Evolutionary conservation across 768 basidiomycete genomes (phyloP).

Genomic region (Paxillus rubicundulus): DNA sequence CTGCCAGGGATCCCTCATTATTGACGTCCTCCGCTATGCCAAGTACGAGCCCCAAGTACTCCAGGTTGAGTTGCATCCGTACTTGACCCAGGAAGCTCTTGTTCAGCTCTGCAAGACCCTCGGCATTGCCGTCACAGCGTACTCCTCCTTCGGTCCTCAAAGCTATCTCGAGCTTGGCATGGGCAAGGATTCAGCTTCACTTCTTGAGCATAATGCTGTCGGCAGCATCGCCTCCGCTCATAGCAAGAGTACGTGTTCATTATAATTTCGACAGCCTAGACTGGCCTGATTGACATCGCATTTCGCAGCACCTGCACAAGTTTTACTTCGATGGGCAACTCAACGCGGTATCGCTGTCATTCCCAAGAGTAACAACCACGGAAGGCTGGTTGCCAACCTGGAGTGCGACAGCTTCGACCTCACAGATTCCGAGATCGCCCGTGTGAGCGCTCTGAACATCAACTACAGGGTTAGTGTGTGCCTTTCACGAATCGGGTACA

Average conservation of each 20-base stretch:
- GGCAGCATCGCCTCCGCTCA: constrained; percentile 45
- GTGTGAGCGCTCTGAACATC: constrained; percentile 58
- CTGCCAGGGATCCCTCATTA: constrained; percentile 65
- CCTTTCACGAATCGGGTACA: not conserved
- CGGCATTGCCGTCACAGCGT: constrained; percentile 52
- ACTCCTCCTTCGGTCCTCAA: constrained; percentile 54
- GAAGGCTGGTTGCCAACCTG: constrained; percentile 45
- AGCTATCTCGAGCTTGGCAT: constrained; percentile 65
- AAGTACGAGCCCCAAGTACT: constrained; percentile 56
- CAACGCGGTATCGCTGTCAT: constrained; percentile 73
- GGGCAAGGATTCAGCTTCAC: constrained; percentile 47
- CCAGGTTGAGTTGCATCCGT: constrained; percentile 61
- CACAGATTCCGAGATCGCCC: constrained; percentile 52
- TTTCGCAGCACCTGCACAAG: constrained; percentile 49
- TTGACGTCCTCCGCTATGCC: constrained; percentile 79
- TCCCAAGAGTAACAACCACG: constrained; percentile 59
- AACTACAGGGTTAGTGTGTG: constrained; percentile 53
- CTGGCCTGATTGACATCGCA: constrained; percentile 5
- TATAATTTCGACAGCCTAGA: not conserved
- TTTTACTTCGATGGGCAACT: constrained; percentile 77
- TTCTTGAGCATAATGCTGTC: constrained; percentile 52
- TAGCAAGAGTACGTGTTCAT: constrained; percentile 45
- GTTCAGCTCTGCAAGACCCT: constrained; percentile 42
- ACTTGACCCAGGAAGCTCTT: constrained; percentile 48
- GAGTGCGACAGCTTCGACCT: constrained; percentile 48